Base-by-base conservation (phyloP, 2,329 filamentous ascomycete species). In the Dichotomopilus funicola region DNA sequence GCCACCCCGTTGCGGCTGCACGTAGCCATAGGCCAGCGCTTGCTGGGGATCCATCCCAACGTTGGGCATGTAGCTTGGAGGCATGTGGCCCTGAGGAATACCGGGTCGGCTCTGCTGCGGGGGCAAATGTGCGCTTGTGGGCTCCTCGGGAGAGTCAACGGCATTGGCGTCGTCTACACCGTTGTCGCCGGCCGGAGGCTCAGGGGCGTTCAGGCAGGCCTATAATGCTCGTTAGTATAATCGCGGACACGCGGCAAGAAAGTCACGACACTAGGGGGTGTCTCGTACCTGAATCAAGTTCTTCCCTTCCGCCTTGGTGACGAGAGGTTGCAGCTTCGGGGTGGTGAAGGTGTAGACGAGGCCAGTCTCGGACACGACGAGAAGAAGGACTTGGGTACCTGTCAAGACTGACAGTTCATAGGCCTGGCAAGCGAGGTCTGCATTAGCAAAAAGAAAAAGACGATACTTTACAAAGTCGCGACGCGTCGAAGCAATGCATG, bases 311-410 rank as follows among this genome's bases (percentile, higher is more conserved):
- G 94, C 88, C 78, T 97, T 97, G 61, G 94, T 99, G 65, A 97
- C 94, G 53, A 99, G 84, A 61, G 94, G 94, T 76, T 97, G 94
- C 55, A 99, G 85, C 79, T 99, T 99, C 19, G 94, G 94, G 12
- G 94, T 99, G 60, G 92, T 97, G 73, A 97, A 97, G 58, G 92
- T 97, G 75, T 97, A 97, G 67, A 97, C 92, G 37, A 97, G 84
- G 63, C 92, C 92, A 31, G 92, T 97, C 78, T 97, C 92, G 45
- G 92, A 97, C 61, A 97, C 92, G 66, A 97, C 92, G 53, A 99
- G 85, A 41, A 99, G 83, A 36, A 99, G 81, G 49, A 99, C 94
- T 79, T 99, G 94, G 56, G 94, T 99, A 68, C 94, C 94, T 41
- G 94, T 99, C 67, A 99, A 84, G 67, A 99, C 94, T 6, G 94